Evolutionary conservation across 176 grass and related monocot species (phyloP), one percentile per base, ranked within the genome.

Genomic region (Metroxylon sagu): DNA sequence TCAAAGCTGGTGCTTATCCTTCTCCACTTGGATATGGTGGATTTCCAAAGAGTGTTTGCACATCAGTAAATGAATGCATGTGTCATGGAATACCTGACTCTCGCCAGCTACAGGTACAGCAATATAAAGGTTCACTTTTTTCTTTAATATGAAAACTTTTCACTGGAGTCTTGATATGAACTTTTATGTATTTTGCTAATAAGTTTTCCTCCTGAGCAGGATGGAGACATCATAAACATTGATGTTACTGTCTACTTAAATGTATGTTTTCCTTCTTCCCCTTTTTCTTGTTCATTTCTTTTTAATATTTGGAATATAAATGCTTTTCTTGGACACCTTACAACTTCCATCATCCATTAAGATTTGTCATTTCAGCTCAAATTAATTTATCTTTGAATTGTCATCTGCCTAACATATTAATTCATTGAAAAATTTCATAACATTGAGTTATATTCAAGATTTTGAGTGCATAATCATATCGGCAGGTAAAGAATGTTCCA

Each of bases 41-140:
- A 43, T 97, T 92, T 74, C 87, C 87, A 49, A 98, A 92, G 67
- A 98, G 93, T 23, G 87, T 92, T 39, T 98, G 93, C 76, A 92
- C 93, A 69, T 98, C 93, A 54, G 84, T 92, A 26, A 98, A 98
- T 6, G 87, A 98, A 31, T 98, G 93, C 75, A 91, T 92, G 81
- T 98, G 93, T 56, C 93, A 98, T 78, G 93, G 93, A 29, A 92
- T 98, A 63, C 93, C 93, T 66, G 93, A 92, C 85, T 92, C 93
- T n/a, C 79, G 81, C 2, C 59, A 81, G 62, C 71, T 98, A 53
- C 80, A 88, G 87, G 93, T 98, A 76, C 16, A 57, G 25, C 4
- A 6, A 29, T 3, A 43, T 43, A 43, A 43, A 2, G 8, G 4
- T 17, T 48, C 26, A 55, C 26, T 49, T 50, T 66, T 29, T 31